Base-by-base conservation (phyloP, 2,329 filamentous ascomycete genomes). In the Pseudocercospora fijiensis region DNA sequence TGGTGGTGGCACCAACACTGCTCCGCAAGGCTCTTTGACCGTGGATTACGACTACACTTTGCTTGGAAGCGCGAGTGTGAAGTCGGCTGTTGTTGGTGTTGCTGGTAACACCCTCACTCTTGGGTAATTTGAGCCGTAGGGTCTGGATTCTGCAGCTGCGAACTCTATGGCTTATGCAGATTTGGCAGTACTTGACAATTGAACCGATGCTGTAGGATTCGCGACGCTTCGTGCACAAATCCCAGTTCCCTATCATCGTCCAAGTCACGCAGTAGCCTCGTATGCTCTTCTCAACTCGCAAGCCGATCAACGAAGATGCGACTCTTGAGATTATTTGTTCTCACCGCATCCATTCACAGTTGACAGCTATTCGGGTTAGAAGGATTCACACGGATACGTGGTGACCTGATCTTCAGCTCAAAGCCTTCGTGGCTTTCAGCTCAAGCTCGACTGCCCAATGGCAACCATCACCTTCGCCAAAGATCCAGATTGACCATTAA, bases 91-190 rank as follows among this genome's bases (percentile, higher is more conserved):
- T 72, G 75, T 77, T 27, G 76, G 76, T 13, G 73, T 69, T 26
- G 78, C 77, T 6, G 78, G 78, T 62, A 74, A 73, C 61, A 79
- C 77, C 13, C 71, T 79, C 11, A 71, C 66, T n/a, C 75, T 78
- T 27, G 67, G 62, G 63, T 69, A 49, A 64, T 27, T 30, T n/a
- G 27, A 10, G 26, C 9, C 7, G 24, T 30, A 10, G 22, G 3
- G 3, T n/a, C 18, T 9, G 22, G 26, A 10, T 53, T 53, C 5
- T 41, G 37, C 37, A 41, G 16, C 6, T 41, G 37, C 37, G 37
- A 5, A n/a, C 8, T 4, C 16, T 18, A 18, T 41, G 16, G 5
- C 4, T 3, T 41, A 41, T 41, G 16, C 37, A 41, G 37, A 8
- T n/a, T n/a, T 37, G n/a, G 1, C 7, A n/a, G 37, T 18, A 41